Evolutionary conservation across 2,329 filamentous ascomycete genomes (phyloP).

Genomic region (Pseudopyricularia cyperi): DNA sequence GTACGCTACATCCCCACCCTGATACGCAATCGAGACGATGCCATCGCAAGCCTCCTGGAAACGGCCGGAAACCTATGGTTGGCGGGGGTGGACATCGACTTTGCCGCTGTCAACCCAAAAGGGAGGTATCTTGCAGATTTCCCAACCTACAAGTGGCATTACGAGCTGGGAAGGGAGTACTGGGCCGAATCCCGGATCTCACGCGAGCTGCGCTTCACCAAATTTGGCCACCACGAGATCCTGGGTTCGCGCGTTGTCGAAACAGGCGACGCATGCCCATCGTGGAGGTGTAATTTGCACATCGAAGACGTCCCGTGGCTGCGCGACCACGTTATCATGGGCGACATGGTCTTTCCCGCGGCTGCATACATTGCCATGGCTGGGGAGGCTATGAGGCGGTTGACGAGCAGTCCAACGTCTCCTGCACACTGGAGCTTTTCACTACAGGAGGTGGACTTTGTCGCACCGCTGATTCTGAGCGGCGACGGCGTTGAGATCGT

Average conservation of each 20-base stretch:
- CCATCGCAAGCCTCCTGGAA: background rate
- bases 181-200: slow-evolving; percentile 17
- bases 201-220: slow-evolving; percentile 15
- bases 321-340: slow-evolving; percentile 29
- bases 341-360: slow-evolving; percentile 25
- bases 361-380: slow-evolving; percentile 19
- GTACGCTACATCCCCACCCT: slow-evolving; percentile 4
- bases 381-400: slow-evolving; percentile 3
- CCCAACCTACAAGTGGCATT: slow-evolving; percentile 16
- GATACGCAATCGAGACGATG: slow-evolving; percentile 1
- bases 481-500: slow-evolving; percentile 6
- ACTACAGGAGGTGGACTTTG: background rate
- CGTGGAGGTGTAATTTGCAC: slow-evolving; percentile 7
- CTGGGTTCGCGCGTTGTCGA: slow-evolving; percentile 7
- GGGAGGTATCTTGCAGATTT: slow-evolving; percentile 9
- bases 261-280: slow-evolving; percentile 5
- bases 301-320: slow-evolving; percentile 21
- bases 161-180: slow-evolving; percentile 10
- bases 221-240: slow-evolving; percentile 10
- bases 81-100: background rate
- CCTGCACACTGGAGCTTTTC: slow-evolving; percentile 1
- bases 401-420: background rate
- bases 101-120: background rate
- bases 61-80: slow-evolving; percentile 5
- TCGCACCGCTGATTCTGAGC: slow-evolving; percentile 7